Evolutionary conservation across 176 grass and related monocot genomes (phyloP).

Genomic region (Oryza coarctata): DNA sequence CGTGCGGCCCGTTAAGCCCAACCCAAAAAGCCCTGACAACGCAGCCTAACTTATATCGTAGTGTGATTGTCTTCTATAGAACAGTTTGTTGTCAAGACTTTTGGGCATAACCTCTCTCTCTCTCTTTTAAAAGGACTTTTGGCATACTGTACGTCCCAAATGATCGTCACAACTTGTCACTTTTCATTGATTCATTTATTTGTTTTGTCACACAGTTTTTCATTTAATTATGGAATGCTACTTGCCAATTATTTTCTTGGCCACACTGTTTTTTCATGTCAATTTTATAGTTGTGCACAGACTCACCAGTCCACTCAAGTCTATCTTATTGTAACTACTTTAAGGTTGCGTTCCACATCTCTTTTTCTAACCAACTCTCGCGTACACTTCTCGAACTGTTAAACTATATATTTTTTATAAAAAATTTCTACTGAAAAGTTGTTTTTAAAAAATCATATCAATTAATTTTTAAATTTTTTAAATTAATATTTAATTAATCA

Average conservation of each 20-base stretch:
- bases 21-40: too few species aligned
- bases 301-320: neutral
- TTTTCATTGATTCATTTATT: slow-evolving; percentile 12
- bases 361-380: too few species aligned
- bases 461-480: too few species aligned
- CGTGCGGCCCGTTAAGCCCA: too few species aligned
- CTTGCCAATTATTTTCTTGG: neutral
- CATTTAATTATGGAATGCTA: neutral
- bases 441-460: too few species aligned
- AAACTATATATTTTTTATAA: too few species aligned
- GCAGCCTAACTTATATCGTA: too few species aligned
- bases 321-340: neutral
- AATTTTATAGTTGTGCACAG: neutral
- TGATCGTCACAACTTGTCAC: slow-evolving; percentile 21
- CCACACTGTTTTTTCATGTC: neutral
- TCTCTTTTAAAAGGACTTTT: neutral
- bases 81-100: slow-evolving; percentile 32
- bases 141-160: slow-evolving; percentile 10
- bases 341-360: too few species aligned
- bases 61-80: neutral
- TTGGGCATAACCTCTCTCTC: neutral
- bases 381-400: too few species aligned
- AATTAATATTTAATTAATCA: too few species aligned
- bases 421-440: too few species aligned
- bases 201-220: neutral